These are phyloP conservation scores for Pleurotus giganteus DNA, from an alignment of 768 basidiomycete genomes.

Conservation along the genomic window DNA sequence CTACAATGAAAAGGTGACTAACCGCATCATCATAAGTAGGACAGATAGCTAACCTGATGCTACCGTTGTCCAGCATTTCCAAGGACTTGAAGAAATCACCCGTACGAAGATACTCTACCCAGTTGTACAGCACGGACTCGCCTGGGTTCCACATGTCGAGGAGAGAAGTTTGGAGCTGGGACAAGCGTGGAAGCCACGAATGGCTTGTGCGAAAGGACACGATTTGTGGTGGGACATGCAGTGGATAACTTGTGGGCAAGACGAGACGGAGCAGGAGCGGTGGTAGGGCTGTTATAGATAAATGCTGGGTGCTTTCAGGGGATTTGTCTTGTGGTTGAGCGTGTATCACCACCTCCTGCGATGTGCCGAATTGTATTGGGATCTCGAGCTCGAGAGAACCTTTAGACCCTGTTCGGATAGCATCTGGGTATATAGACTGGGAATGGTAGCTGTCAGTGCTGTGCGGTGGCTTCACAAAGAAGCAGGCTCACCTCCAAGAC, in stretches of 20 bases:
- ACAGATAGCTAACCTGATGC: slow-evolving; percentile 35
- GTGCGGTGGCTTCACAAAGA: neutral
- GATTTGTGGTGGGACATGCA: slow-evolving; percentile 49
- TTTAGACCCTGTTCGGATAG: slow-evolving; percentile 42
- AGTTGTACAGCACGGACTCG: slow-evolving; percentile 61
- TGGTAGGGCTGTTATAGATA: slow-evolving; percentile 54
- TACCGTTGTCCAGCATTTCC: slow-evolving; percentile 32
- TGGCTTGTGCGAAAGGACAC: slow-evolving; percentile 53
- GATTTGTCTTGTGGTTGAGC: slow-evolving; percentile 12
- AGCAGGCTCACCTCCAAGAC: slow-evolving; percentile 53
- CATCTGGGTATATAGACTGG: slow-evolving; percentile 82
- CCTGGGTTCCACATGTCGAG: slow-evolving; percentile 60
- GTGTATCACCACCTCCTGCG: slow-evolving; percentile 6
- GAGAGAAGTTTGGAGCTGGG: slow-evolving; percentile 38
- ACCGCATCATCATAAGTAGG: slow-evolving; percentile 3
- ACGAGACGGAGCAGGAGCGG: slow-evolving; percentile 57
- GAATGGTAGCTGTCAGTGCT: neutral
- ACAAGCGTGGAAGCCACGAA: slow-evolving; percentile 52
- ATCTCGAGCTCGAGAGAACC: slow-evolving; percentile 56
- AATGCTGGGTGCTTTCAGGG: neutral
- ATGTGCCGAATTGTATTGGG: slow-evolving; percentile 53
- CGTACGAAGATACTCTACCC: slow-evolving; percentile 70
- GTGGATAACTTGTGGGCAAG: slow-evolving; percentile 56
- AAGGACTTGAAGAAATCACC: slow-evolving; percentile 59
- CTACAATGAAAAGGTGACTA: slow-evolving; percentile 27